Percentiles rank a stretch among this genome's conserved stretches.
Conservation (phyloP, 1,139 yeast species). For the Geotrichum carabidarum region DNA sequence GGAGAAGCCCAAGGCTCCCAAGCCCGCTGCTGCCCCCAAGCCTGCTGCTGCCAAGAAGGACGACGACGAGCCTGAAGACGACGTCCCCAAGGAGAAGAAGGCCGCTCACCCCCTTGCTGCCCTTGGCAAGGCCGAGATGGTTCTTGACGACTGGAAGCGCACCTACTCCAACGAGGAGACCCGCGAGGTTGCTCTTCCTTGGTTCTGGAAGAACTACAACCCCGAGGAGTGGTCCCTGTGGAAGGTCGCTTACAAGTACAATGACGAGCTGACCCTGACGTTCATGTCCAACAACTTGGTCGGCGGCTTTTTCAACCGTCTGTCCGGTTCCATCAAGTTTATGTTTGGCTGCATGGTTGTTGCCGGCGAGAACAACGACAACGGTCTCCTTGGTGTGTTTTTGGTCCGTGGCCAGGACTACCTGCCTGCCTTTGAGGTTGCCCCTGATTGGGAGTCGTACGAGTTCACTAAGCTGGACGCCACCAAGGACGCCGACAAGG, state of each 20-base stretch:
- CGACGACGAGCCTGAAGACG: slow-evolving; percentile 32
- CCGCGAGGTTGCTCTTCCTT: slow-evolving; percentile 89
- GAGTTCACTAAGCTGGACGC: slow-evolving; percentile 62
- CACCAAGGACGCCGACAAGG: slow-evolving; percentile 61
- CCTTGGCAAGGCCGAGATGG: slow-evolving; percentile 63
- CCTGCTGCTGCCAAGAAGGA: slow-evolving; percentile 43
- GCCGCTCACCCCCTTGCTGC: slow-evolving; percentile 89
- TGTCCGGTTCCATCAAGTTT: slow-evolving; percentile 85
- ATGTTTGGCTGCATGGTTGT: slow-evolving; percentile 91
- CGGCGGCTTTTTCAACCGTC: slow-evolving; percentile 98
- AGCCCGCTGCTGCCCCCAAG: slow-evolving; percentile 74
- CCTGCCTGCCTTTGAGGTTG: slow-evolving; percentile 92
- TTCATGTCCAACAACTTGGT: slow-evolving; percentile 98
- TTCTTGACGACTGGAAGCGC: slow-evolving; percentile 95
- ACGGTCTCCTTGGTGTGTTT: slow-evolving; percentile 95
- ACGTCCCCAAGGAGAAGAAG: slow-evolving; percentile 43
- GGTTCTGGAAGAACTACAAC: slow-evolving; percentile 97
- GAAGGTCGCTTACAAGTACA: slow-evolving; percentile 95
- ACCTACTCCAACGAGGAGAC: slow-evolving; percentile 95
- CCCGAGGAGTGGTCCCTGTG: slow-evolving; percentile 91
- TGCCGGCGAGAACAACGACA: slow-evolving; percentile 97
- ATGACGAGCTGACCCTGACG: slow-evolving; percentile 92
- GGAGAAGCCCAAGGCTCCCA: slow-evolving; percentile 48
- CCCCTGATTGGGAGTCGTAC: slow-evolving; percentile 98
- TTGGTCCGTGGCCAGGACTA: slow-evolving; percentile 91